These are phyloP conservation scores for Apiospora marii DNA, from an alignment of 2,329 filamentous ascomycete genomes.

Conservation along the genomic window DNA sequence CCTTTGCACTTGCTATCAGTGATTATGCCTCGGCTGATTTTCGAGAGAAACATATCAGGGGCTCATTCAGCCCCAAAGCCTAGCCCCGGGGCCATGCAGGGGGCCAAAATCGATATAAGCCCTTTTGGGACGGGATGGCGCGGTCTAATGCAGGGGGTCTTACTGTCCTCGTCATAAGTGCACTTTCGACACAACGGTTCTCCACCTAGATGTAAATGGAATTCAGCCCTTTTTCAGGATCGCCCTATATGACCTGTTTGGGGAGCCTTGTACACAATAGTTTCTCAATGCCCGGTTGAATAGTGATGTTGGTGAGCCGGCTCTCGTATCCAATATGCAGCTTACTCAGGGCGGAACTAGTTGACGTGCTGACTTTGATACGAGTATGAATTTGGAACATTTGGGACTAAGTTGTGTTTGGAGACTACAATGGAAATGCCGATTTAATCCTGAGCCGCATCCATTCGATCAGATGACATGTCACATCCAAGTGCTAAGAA, in stretches of 20 bases:
- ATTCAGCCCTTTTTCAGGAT: neutral
- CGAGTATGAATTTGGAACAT: too few species aligned
- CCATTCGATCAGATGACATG: neutral
- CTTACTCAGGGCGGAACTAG: neutral
- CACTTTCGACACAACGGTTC: neutral
- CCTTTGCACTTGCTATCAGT: neutral
- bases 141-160: neutral
- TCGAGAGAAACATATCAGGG: neutral
- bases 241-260: neutral
- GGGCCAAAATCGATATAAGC: neutral
- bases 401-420: too few species aligned
- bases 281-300: neutral
- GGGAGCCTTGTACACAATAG: neutral
- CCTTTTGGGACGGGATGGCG: conserved; percentile 4
- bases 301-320: neutral
- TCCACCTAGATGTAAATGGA: neutral
- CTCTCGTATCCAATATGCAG: neutral
- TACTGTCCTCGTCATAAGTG: neutral
- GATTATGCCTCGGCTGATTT: neutral
- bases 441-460: neutral
- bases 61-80: neutral
- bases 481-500: neutral
- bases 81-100: neutral
- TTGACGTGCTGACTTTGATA: neutral
- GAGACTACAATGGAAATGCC: neutral